Conservation (phyloP, 176 grass and related monocot genomes). For the Pontederia paniculata region DNA sequence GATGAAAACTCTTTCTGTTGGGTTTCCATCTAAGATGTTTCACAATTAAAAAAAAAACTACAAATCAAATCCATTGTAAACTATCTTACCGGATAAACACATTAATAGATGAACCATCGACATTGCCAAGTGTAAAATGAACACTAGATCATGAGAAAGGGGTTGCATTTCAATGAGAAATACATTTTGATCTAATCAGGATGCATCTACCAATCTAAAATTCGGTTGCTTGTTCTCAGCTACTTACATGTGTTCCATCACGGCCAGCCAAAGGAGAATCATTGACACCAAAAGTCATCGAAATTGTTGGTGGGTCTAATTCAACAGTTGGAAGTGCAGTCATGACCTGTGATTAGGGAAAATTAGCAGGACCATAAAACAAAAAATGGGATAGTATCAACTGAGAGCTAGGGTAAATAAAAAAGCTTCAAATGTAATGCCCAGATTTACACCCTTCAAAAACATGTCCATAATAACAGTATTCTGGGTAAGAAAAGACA, state of each 20-base stretch:
- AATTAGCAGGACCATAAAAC: not conserved
- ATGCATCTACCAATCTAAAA: not conserved
- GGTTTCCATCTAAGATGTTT: too few species aligned
- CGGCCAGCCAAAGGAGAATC: constrained; percentile 81
- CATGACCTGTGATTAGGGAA: constrained; percentile 46
- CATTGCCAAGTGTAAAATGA: too few species aligned
- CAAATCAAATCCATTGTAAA: too few species aligned
- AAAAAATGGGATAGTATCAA: too few species aligned
- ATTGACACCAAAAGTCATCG: constrained; percentile 99
- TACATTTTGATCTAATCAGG: not conserved
- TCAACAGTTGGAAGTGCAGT: constrained; percentile 87
- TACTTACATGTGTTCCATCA: constrained; percentile 89
- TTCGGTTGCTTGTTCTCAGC: constrained; percentile 3
- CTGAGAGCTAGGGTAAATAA: too few species aligned
- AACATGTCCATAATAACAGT: too few species aligned
- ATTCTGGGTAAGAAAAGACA: too few species aligned
- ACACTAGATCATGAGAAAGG: not conserved
- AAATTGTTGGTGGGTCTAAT: constrained; percentile 96
- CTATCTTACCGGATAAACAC: not conserved
- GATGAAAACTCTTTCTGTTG: too few species aligned
- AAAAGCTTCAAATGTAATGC: too few species aligned
- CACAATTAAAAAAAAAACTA: too few species aligned
- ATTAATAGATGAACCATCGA: not conserved
- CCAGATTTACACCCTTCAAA: too few species aligned
- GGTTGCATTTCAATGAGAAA: not conserved